Base-by-base conservation (phyloP, 768 basidiomycete species). In the Mycena sanguinolenta region DNA sequence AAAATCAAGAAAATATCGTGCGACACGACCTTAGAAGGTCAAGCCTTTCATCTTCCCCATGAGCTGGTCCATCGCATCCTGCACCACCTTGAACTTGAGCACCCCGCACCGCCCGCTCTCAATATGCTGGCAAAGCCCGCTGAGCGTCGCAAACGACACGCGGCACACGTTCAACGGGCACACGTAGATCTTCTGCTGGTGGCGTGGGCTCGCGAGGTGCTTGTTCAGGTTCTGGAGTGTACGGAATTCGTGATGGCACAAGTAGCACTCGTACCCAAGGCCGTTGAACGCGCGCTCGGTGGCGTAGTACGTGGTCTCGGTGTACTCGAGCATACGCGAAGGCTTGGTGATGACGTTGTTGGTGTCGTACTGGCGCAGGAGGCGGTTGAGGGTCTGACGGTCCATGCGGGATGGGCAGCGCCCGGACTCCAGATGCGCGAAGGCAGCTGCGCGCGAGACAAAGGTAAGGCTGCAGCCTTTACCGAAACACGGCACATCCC, bases 381-480 rank as follows among this genome's bases (percentile, higher is more conserved):
- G 78, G 44, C 74, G 76, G 78, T 89, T 83, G 55, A 90, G 77
- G 52, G 79, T 63, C 64, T 84, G 70, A 62, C 81, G 80, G 39
- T 76, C 75, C 46, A 87, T 77, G 14, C 88, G 85, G 0, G 91
- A 90, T 27, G 70, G 58, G 75, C 92, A 92, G 4, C 75, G 69
- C 1, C 91, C 91, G 14, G 84, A 80, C 74, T 93, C 92, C 75
- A 92, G 83, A 77, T 94, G 92, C 30, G 87, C 84, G 36, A 88
- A 74, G 55, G 93, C 81, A 13, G 90, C 87, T 9, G 90, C 84
- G 50, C 73, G 79, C 23, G 85, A 88, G 62, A 89, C 77, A 78
- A 92, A 93, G 2, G 63, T 71, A 23, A 71, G 70, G 1, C 66
- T 77, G 74, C 92, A 93, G 38, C 84, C 82, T 7, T 23, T 67